Percentiles rank a stretch among this genome's conserved stretches.
These are phyloP conservation scores for Boehmeria nivea DNA, from an alignment of 306 rosid genomes.

Conservation along the genomic window DNA sequence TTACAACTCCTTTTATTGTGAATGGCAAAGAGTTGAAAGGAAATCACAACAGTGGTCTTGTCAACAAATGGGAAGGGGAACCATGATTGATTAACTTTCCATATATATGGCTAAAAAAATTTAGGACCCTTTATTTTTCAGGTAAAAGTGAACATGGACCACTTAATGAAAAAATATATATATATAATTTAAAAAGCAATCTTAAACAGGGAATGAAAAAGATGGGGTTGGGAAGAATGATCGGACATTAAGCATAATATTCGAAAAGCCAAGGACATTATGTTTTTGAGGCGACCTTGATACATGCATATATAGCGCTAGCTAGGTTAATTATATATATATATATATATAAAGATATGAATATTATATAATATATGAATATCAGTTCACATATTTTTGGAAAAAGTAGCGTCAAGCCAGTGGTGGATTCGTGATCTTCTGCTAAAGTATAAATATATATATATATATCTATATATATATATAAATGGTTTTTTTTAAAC, in stretches of 20 bases:
- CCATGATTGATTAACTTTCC: background rate
- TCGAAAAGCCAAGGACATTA: slow-evolving; percentile 8
- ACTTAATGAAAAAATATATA: too few relatives aligned
- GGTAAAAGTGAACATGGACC: background rate
- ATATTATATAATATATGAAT: background rate
- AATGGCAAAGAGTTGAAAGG: background rate
- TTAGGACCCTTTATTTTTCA: background rate
- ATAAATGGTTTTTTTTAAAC: background rate
- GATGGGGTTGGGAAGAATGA: background rate
- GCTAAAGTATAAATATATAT: background rate
- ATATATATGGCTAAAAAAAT: too few relatives aligned
- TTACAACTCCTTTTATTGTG: background rate
- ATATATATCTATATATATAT: too few relatives aligned
- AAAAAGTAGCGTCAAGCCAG: background rate
- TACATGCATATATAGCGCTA: too few relatives aligned
- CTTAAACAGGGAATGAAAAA: background rate
- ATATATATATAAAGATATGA: too few relatives aligned
- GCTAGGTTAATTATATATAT: too few relatives aligned
- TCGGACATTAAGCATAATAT: background rate
- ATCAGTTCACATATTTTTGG: background rate
- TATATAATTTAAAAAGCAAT: background rate
- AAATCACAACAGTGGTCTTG: background rate
- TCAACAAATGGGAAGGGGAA: background rate
- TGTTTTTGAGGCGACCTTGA: too few relatives aligned
- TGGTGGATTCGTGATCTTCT: slow-evolving; percentile 2